Percentiles rank a stretch among this genome's conserved stretches.
Evolutionary conservation across 2,329 filamentous ascomycete species (phyloP).

Genomic region (Botryotinia calthae): DNA sequence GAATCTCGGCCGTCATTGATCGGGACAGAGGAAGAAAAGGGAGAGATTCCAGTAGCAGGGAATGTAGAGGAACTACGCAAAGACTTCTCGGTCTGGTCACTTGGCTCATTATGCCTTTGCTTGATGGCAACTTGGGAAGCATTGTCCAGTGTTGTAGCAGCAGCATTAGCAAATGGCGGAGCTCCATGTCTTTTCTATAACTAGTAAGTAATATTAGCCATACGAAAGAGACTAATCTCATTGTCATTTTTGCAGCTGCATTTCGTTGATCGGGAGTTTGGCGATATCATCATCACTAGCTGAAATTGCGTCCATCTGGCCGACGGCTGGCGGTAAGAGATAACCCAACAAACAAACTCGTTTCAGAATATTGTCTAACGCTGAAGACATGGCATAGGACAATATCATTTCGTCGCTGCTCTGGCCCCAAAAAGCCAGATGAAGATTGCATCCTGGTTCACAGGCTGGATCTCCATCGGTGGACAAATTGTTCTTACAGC

Average conservation of each 20-base stretch:
- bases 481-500: conserved; percentile 48
- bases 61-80: conserved; percentile 32
- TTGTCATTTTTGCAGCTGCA: conserved; percentile 37
- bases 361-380: neutral
- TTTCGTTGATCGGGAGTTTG: conserved; percentile 44
- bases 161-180: conserved; percentile 46
- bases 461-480: conserved; percentile 47
- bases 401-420: conserved; percentile 60
- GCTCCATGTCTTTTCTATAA: conserved; percentile 49
- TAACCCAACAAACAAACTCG: neutral
- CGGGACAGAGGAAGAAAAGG: neutral
- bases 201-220: conserved; percentile 36
- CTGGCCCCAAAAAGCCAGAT: conserved; percentile 45
- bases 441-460: conserved; percentile 43
- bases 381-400: conserved; percentile 36
- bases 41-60: neutral
- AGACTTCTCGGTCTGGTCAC: conserved; percentile 45
- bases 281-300: conserved; percentile 43
- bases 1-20: neutral
- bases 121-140: conserved; percentile 17
- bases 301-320: conserved; percentile 45
- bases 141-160: conserved; percentile 43
- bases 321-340: conserved; percentile 35
- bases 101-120: conserved; percentile 40
- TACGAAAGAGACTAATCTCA: neutral